These are phyloP conservation scores for Suaeda aralocaspica DNA, from an alignment of 148 eudicot species.

Conservation along the genomic window DNA sequence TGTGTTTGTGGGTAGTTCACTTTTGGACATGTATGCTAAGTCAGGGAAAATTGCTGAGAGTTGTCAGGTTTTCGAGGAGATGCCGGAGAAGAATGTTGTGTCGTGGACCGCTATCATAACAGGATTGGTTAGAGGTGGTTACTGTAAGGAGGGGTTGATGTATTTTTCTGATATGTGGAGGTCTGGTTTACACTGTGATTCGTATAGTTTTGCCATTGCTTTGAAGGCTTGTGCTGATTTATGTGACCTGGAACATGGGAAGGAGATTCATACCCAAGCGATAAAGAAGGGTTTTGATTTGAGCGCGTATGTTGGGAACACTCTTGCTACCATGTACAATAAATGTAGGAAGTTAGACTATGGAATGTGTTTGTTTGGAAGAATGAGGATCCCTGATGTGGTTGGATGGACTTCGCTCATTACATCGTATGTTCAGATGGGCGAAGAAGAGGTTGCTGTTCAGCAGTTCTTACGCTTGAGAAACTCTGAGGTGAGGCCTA, in stretches of 20 bases:
- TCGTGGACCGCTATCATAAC: constrained; percentile 89
- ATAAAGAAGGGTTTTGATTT: constrained; percentile 59
- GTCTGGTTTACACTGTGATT: constrained; percentile 48
- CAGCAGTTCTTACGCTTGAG: constrained; percentile 56
- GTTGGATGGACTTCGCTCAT: constrained; percentile 85
- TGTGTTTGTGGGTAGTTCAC: constrained; percentile 81
- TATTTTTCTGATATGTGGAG: constrained; percentile 68
- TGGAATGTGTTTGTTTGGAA: constrained; percentile 63
- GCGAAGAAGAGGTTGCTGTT: constrained; percentile 47
- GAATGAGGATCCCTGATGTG: constrained; percentile 62
- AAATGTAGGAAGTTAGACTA: constrained; percentile 79
- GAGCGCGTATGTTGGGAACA: constrained; percentile 58
- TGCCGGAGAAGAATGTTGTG: constrained; percentile 83
- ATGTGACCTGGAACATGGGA: constrained; percentile 52
- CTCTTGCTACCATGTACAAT: constrained; percentile 78
- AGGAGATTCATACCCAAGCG: constrained; percentile 65
- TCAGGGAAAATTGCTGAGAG: constrained; percentile 49
- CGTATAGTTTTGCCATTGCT: constrained; percentile 72
- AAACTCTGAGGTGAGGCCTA: constrained; percentile 51
- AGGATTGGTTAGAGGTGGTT: constrained; percentile 72
- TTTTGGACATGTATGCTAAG: constrained; percentile 84
- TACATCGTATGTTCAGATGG: constrained; percentile 62
- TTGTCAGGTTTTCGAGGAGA: constrained; percentile 66
- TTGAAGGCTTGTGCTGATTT: constrained; percentile 82
- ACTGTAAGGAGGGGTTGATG: constrained; percentile 46